A percentile compares a stretch with the other conserved stretches of the same genome.
Evolutionary conservation across 495 filamentous ascomycete genomes (phyloP).

Genomic region (Penicillium arizonense): DNA sequence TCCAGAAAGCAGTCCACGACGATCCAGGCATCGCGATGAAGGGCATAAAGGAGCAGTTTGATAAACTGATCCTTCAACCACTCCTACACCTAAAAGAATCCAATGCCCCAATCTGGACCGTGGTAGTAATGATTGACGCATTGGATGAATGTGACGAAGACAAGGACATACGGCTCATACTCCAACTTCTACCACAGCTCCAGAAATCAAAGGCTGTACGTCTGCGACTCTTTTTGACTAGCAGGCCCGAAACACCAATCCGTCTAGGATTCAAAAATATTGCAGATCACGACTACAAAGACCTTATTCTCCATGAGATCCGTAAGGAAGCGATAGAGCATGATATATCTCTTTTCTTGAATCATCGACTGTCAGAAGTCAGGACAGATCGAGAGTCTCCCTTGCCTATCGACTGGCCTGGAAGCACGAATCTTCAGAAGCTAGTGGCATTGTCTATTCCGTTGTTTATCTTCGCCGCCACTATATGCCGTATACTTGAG

Average conservation of each 20-base stretch:
- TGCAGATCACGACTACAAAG: background rate
- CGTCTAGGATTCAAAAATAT: conserved; percentile 21
- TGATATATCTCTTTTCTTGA: conserved; percentile 22
- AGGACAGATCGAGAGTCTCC: background rate
- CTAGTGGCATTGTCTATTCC: conserved; percentile 18
- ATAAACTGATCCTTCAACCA: too few species aligned
- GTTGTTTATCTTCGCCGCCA: conserved; percentile 30
- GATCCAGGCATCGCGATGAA: too few species aligned
- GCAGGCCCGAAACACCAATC: conserved; percentile 46
- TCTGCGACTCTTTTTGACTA: conserved; percentile 31
- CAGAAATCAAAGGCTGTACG: background rate
- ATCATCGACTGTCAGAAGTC: conserved; percentile 12
- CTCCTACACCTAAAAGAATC: too few species aligned
- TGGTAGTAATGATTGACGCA: background rate
- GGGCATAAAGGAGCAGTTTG: too few species aligned
- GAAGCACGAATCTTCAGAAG: conserved; percentile 4
- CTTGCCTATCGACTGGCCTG: conserved; percentile 34
- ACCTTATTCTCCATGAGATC: conserved; percentile 13
- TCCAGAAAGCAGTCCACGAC: too few species aligned
- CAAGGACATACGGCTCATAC: background rate
- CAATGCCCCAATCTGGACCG: background rate
- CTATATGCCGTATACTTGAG: conserved; percentile 24
- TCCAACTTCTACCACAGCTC: conserved; percentile 26
- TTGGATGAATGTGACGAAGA: background rate
- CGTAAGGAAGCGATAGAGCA: conserved; percentile 10